Conservation (phyloP, 2,329 filamentous ascomycete species). For the Penicillium glabrum region DNA sequence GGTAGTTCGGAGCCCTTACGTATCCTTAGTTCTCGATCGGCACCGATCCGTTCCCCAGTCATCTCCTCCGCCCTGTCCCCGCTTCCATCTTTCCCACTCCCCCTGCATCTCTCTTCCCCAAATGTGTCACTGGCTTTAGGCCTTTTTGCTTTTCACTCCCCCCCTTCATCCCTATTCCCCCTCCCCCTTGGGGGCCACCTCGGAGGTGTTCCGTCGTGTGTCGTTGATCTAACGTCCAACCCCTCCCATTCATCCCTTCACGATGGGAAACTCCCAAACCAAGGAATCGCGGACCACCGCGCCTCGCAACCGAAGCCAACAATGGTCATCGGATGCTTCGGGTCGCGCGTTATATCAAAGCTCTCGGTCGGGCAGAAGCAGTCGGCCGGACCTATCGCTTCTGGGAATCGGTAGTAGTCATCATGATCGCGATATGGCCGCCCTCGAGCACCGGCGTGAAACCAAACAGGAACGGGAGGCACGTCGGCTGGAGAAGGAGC, state of each 20-base stretch:
- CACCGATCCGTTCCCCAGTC: conserved; percentile 25
- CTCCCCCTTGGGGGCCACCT: conserved; percentile 15
- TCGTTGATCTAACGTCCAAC: conserved; percentile 4
- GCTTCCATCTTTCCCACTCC: conserved; percentile 6
- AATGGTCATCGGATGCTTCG: conserved; percentile 32
- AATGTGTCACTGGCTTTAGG: conserved; percentile 6
- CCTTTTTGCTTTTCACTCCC: not conserved
- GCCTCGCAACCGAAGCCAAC: conserved; percentile 31
- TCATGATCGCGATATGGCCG: conserved; percentile 51
- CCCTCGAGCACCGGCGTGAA: conserved; percentile 68
- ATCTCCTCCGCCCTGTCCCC: conserved; percentile 13
- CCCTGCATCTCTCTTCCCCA: conserved; percentile 1
- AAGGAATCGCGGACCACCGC: conserved; percentile 43
- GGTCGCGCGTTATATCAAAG: conserved; percentile 31
- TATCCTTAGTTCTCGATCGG: conserved; percentile 8
- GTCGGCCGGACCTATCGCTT: conserved; percentile 60
- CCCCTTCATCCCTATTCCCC: not conserved
- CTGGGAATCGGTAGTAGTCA: conserved; percentile 53
- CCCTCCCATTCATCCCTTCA: conserved; percentile 5
- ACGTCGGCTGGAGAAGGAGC: conserved; percentile 78
- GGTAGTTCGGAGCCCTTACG: conserved; percentile 6
- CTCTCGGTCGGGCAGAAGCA: conserved; percentile 52
- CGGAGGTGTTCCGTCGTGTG: conserved; percentile 11
- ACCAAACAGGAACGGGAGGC: conserved; percentile 91
- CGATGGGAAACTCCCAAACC: conserved; percentile 49